Percentiles rank a stretch among this genome's conserved stretches.
Evolutionary conservation across 768 basidiomycete species (phyloP).

Genomic region (Auricularia sp.): DNA sequence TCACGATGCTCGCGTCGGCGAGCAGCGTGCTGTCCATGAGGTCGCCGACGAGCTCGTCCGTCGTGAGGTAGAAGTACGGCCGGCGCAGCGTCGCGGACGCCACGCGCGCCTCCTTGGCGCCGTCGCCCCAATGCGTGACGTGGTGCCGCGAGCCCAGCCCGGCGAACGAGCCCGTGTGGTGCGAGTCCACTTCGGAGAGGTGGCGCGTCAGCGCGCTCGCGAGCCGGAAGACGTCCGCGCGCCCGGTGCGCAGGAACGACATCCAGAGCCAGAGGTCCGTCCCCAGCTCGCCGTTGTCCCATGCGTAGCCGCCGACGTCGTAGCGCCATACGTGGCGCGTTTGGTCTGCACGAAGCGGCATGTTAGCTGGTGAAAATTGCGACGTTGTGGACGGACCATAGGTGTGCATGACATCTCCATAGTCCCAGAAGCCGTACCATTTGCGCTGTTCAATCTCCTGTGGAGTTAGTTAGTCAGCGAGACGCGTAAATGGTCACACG

Average conservation of each 20-base stretch:
- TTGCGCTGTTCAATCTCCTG: slow-evolving; percentile 1
- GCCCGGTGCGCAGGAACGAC: background rate
- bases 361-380: background rate
- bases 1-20: background rate
- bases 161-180: background rate
- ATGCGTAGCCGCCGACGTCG: background rate
- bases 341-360: background rate
- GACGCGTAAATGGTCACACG: background rate
- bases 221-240: background rate
- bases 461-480: background rate
- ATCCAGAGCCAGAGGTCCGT: slow-evolving; percentile 1
- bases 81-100: background rate
- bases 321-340: background rate
- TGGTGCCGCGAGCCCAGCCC: background rate
- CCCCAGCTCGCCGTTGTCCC: slow-evolving; percentile 1
- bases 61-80: background rate
- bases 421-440: slow-evolving; percentile 2
- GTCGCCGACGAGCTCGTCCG: slow-evolving; percentile 1
- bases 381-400: background rate
- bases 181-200: background rate
- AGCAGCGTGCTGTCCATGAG: background rate
- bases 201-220: background rate
- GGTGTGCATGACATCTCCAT: background rate
- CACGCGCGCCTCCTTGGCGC: background rate
- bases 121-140: background rate